Base-by-base conservation (phyloP, 2,329 filamentous ascomycete species). In the Bipolaris zeicola region DNA sequence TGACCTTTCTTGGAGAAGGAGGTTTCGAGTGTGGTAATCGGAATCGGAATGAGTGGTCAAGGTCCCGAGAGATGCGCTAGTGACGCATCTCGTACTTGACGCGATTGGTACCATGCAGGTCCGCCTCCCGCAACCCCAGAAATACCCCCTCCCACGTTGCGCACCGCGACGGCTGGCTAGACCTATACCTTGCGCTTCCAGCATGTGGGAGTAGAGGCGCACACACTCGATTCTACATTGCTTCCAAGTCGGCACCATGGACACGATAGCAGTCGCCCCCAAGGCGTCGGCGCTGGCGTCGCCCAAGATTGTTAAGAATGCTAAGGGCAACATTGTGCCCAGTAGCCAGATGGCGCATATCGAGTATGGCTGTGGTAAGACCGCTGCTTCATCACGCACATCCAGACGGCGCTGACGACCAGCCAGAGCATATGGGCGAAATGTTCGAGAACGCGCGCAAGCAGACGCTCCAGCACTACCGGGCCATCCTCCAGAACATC, bases 401-500 rank as follows among this genome's bases (percentile, higher is more conserved):
- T 10, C 10, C 10, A 22, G 44, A 14, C 33, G n/a, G 33, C 26
- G 52, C 70, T 76, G 52, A 76, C 59, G 7, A 18, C 43, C 16
- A 22, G 33, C 50, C 68, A 92, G 90, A 91, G 73, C 90, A 93
- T 75, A 83, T 91, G 46, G 87, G 90, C 72, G 80, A 82, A 22
- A 83, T 92, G 57, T 81, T 92, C 43, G 84, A 86, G 60, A 85
- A 87, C 60, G 84, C 85, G 14, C 87, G 86, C 76, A 88, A 89
- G 65, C 87, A 83, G 60, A 89, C 88, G 18, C 85, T 90, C 58
- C 81, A 85, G 52, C 85, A 90, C 66, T 93, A 93, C 76, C 89
- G 88, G 70, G 83, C 85, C 69, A 85, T 91, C 57, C 80, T 92
- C 37, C 83, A 87, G 58, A 85, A 85, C 55, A 87, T 93, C 62